phyloP scores from a whole-genome alignment of 2,329 filamentous ascomycete genomes.

The Hymenoscyphus infarciens region DNA sequence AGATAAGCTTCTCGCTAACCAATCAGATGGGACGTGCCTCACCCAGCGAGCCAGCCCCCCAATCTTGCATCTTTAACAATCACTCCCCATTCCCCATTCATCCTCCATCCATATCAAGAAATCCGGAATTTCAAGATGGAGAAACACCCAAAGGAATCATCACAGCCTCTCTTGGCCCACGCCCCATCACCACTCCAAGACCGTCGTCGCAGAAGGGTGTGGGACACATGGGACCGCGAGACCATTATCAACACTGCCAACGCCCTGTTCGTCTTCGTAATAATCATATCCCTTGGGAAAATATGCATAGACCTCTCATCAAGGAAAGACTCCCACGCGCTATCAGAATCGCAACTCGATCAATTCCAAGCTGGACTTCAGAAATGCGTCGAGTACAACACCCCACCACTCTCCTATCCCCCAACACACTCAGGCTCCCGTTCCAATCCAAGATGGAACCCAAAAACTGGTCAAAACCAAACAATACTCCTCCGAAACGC shows the following conservation, averaged over 20 bases:
- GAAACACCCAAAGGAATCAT: not conserved
- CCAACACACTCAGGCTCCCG: constrained; percentile 24
- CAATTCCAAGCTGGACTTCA: constrained; percentile 25
- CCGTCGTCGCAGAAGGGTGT: not conserved
- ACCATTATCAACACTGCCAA: not conserved
- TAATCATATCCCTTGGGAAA: not conserved
- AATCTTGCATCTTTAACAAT: not conserved
- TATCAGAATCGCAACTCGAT: constrained; percentile 23
- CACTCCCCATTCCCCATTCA: not conserved
- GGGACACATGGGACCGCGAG: not conserved
- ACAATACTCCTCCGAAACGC: constrained; percentile 40
- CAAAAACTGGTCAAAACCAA: constrained; percentile 37
- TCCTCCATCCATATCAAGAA: not conserved
- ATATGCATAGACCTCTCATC: not conserved
- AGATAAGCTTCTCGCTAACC: not conserved
- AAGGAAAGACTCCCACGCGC: constrained; percentile 16
- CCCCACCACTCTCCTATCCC: constrained; percentile 28
- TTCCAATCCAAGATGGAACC: constrained; percentile 42
- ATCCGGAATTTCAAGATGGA: not conserved
- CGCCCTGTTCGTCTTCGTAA: not conserved
- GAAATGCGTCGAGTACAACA: constrained; percentile 30
- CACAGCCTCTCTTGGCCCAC: not conserved
- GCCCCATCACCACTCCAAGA: not conserved
- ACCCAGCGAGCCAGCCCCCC: not conserved
- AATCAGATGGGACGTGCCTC: not conserved